Evolutionary conservation across 1,139 yeast genomes (phyloP), one percentile per base, ranked within the genome.

Genomic region (Zhuliangozyma blackwelliae): DNA sequence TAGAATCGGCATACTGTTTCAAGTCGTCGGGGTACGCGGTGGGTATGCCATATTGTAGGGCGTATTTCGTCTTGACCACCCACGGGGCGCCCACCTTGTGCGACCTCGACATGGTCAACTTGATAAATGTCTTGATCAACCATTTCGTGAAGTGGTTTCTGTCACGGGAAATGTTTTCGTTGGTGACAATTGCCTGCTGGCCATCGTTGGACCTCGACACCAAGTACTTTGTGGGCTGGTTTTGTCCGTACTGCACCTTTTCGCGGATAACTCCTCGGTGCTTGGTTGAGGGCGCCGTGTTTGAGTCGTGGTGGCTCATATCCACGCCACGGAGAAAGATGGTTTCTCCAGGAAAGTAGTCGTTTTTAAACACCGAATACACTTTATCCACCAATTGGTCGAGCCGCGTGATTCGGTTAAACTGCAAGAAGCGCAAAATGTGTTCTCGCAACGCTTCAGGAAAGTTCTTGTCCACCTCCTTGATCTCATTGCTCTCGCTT

Each of bases 371-470:
- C 34, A 73, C 73, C 50, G 74, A 65, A 51, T 83, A 83, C 10
- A 89, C 89, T 44, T 82, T 85, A 59, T 92, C 97, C 5, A 89
- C 96, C 34, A 92, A 69, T 43, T 78, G 79, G 57, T 92, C 97
- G 36, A 92, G 72, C 49, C 98, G 72, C 27, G 95, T 79, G n/a
- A 79, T 80, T 23, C 84, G 74, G 46, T 89, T 84, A 54, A 88
- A 89, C 55, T 90, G 96, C 16, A 90, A 73, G 50, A 76, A 81
- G 44, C 96, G 67, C 29, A 95, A 75, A 20, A 92, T 86, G 25
- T 96, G 98, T 54, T 89, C 97, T 50, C 90, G 81, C 37, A 90
- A 71, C 25, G 95, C 86, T 48, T 90, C 95, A 2, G 98, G 98
- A 56, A 92, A 92, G 54, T 78, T 77, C 43, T 73, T 70, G 51